These are phyloP conservation scores for Dissophora globulifera DNA, from an alignment of 192 early-diverging fungal species.

Conservation along the genomic window DNA sequence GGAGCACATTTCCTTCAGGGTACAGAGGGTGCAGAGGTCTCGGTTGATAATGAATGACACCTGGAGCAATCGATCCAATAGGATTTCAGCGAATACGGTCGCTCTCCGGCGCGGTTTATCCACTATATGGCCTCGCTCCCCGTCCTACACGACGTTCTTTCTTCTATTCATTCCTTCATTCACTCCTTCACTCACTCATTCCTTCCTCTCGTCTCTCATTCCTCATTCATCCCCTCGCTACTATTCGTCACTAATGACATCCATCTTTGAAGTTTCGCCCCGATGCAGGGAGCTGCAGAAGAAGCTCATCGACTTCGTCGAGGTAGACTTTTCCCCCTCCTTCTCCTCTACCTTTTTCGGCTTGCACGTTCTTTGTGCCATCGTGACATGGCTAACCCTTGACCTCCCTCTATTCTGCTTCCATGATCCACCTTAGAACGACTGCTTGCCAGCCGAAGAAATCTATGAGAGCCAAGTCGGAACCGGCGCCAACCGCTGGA, in stretches of 20 bases:
- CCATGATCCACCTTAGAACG: slow-evolving; percentile 63
- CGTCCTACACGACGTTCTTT: neutral
- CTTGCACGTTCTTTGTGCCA: too few relatives aligned
- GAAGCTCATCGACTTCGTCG: slow-evolving; percentile 68
- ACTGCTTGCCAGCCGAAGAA: slow-evolving; percentile 95
- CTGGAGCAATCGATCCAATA: too few relatives aligned
- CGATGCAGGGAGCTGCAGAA: slow-evolving; percentile 65
- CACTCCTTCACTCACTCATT: slow-evolving; percentile 1
- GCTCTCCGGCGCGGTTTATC: too few relatives aligned
- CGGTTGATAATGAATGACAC: too few relatives aligned
- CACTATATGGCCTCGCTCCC: too few relatives aligned
- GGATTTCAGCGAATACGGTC: too few relatives aligned
- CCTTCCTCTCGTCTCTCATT: slow-evolving; percentile 5
- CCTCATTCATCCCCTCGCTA: neutral
- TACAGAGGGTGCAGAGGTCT: too few relatives aligned
- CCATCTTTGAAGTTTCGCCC: slow-evolving; percentile 62
- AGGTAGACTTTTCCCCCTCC: slow-evolving; percentile 51
- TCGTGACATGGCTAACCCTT: too few relatives aligned
- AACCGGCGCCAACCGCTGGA: slow-evolving; percentile 83
- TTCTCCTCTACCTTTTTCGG: neutral
- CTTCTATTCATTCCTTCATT: slow-evolving; percentile 2
- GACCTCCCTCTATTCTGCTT: neutral
- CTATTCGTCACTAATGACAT: slow-evolving; percentile 30
- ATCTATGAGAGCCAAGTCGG: slow-evolving; percentile 80
- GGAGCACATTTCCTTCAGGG: too few relatives aligned